A percentile compares a stretch with the other conserved stretches of the same genome.
Evolutionary conservation across 805 yeast genomes (phyloP).

Genomic region (Saccharomyces paradoxus): DNA sequence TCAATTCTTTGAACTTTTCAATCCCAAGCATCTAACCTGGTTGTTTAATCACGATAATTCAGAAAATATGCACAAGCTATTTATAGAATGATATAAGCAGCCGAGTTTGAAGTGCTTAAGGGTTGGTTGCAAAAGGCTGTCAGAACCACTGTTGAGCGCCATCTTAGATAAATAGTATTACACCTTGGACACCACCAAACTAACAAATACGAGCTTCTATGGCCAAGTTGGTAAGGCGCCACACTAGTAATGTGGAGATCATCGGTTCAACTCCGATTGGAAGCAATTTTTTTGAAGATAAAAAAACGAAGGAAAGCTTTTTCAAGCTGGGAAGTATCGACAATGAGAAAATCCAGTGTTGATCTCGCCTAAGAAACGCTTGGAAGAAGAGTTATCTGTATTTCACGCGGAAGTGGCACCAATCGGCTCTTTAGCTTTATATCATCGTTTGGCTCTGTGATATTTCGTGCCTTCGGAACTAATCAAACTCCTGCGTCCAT

Average conservation of each 20-base stretch:
- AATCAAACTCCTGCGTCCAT: not conserved
- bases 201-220: conserved; percentile 40
- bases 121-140: too few relatives aligned
- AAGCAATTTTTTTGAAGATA: conserved; percentile 36
- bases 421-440: not conserved
- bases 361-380: not conserved
- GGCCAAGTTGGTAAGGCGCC: conserved; percentile 79
- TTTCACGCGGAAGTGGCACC: not conserved
- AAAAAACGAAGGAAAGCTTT: not conserved
- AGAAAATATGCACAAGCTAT: too few relatives aligned
- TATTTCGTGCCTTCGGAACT: not conserved
- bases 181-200: too few relatives aligned
- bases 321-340: not conserved
- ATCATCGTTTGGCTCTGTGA: not conserved
- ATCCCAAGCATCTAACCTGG: too few relatives aligned
- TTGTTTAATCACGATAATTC: too few relatives aligned
- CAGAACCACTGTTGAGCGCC: too few relatives aligned
- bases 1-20: too few relatives aligned
- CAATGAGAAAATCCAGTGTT: not conserved
- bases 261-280: conserved; percentile 72
- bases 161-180: too few relatives aligned
- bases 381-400: not conserved
- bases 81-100: too few relatives aligned
- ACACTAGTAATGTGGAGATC: conserved; percentile 85
- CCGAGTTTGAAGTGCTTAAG: too few relatives aligned